Evolutionary conservation across 2,329 filamentous ascomycete species (phyloP).

Genomic region (Stylonectria norvegica): DNA sequence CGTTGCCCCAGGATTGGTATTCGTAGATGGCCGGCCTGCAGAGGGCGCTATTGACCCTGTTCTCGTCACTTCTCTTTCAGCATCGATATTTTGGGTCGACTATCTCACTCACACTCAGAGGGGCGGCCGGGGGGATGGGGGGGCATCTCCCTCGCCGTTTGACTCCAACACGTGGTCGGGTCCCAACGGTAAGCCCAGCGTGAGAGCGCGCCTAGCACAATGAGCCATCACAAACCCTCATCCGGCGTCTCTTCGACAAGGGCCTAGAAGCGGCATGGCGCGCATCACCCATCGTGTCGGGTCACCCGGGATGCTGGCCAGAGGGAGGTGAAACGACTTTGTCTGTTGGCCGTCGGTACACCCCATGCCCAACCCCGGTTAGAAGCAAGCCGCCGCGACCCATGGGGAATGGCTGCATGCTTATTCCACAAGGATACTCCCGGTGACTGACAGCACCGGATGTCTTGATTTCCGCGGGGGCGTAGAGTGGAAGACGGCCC

Average conservation of each 20-base stretch:
- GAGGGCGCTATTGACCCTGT: constrained; percentile 1
- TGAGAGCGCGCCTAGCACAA: constrained; percentile 11
- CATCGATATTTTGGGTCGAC: too few relatives aligned
- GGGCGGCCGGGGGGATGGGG: background rate
- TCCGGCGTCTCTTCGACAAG: constrained; percentile 14
- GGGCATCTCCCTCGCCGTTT: background rate
- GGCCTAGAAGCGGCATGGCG: constrained; percentile 25
- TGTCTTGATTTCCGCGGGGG: background rate
- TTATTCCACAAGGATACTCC: constrained; percentile 5
- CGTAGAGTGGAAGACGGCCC: background rate
- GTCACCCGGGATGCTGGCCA: constrained; percentile 17
- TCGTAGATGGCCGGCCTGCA: background rate
- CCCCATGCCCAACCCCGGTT: constrained; percentile 1
- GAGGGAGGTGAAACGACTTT: constrained; percentile 18
- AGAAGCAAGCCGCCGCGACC: background rate
- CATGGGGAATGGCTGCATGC: too few relatives aligned
- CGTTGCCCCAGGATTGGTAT: background rate
- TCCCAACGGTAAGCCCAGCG: constrained; percentile 8
- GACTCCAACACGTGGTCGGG: constrained; percentile 23
- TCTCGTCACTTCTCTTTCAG: background rate
- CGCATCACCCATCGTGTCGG: constrained; percentile 30
- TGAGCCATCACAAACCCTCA: constrained; percentile 13
- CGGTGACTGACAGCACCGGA: background rate
- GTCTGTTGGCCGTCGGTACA: constrained; percentile 7
- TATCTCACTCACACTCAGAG: too few relatives aligned